These are phyloP conservation scores for Beta lomatogona DNA, from an alignment of 179 eudicot genomes.

Conservation along the genomic window DNA sequence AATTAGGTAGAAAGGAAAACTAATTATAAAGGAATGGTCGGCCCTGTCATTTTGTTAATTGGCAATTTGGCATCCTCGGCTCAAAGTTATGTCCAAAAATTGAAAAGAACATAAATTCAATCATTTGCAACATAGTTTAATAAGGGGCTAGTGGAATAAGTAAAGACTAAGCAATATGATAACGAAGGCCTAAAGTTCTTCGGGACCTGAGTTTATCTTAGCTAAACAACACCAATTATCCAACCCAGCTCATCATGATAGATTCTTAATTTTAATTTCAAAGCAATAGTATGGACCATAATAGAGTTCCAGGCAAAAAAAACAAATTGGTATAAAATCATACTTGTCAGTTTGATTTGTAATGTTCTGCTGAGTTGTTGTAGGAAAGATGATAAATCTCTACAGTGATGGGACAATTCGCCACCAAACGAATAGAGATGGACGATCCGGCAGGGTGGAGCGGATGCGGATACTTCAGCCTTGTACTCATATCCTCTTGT, in stretches of 20 bases:
- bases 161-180: constrained; percentile 35
- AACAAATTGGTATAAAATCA: too few relatives aligned
- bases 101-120: constrained; percentile 3
- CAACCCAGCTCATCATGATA: not conserved
- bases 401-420: too few relatives aligned
- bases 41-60: constrained; percentile 28
- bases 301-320: too few relatives aligned
- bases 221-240: not conserved
- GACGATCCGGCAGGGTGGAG: too few relatives aligned
- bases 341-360: too few relatives aligned
- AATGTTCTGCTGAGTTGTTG: too few relatives aligned
- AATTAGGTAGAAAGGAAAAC: constrained; percentile 26
- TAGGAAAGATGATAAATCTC: too few relatives aligned
- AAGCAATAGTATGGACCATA: not conserved
- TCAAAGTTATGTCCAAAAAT: not conserved
- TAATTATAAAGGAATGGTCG: constrained; percentile 15
- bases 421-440: too few relatives aligned
- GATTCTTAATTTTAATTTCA: not conserved
- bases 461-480: too few relatives aligned
- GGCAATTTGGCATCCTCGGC: constrained; percentile 16
- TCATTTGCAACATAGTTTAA: constrained; percentile 8
- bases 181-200: constrained; percentile 6
- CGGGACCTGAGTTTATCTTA: not conserved
- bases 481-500: too few relatives aligned
- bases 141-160: constrained; percentile 23